A percentile compares a stretch with the other conserved stretches of the same genome.
Conservation (phyloP, 2,329 filamentous ascomycete species). For the Trichoderma cornu-damae region DNA sequence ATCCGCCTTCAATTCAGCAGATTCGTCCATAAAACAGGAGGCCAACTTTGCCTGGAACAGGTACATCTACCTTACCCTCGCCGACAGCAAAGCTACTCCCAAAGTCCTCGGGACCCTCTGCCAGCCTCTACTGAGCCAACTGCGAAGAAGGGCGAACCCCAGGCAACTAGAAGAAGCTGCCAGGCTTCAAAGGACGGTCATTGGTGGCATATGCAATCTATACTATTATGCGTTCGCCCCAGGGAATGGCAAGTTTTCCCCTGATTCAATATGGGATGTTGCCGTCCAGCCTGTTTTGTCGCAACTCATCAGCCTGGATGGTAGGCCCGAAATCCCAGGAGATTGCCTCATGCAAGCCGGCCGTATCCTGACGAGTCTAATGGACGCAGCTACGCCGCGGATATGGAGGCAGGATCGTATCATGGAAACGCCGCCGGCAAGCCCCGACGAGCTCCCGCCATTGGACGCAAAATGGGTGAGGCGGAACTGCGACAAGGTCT, state of each 20-base stretch:
- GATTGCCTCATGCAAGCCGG: constrained; percentile 57
- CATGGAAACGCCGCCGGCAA: constrained; percentile 52
- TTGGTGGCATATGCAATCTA: constrained; percentile 72
- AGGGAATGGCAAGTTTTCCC: constrained; percentile 55
- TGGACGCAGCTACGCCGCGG: constrained; percentile 54
- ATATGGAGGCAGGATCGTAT: constrained; percentile 73
- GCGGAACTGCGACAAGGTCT: constrained; percentile 60
- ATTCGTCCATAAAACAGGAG: constrained; percentile 64
- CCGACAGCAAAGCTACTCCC: constrained; percentile 52
- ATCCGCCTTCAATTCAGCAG: constrained; percentile 74
- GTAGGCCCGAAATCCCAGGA: constrained; percentile 36
- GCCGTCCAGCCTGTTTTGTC: constrained; percentile 62
- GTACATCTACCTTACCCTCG: constrained; percentile 68
- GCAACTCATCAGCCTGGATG: constrained; percentile 44
- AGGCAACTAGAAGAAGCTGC: constrained; percentile 50
- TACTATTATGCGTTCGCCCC: constrained; percentile 80
- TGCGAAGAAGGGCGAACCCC: constrained; percentile 58
- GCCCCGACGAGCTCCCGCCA: constrained; percentile 71
- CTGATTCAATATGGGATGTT: constrained; percentile 74
- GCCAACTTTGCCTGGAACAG: constrained; percentile 84
- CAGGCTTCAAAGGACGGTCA: constrained; percentile 48
- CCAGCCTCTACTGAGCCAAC: constrained; percentile 62
- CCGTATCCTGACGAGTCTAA: constrained; percentile 64
- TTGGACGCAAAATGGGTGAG: constrained; percentile 86
- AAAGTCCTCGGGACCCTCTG: constrained; percentile 44